Evolutionary conservation across 1,284 basidiomycete species (phyloP).

Genomic region (Cystobasidium sp.): DNA sequence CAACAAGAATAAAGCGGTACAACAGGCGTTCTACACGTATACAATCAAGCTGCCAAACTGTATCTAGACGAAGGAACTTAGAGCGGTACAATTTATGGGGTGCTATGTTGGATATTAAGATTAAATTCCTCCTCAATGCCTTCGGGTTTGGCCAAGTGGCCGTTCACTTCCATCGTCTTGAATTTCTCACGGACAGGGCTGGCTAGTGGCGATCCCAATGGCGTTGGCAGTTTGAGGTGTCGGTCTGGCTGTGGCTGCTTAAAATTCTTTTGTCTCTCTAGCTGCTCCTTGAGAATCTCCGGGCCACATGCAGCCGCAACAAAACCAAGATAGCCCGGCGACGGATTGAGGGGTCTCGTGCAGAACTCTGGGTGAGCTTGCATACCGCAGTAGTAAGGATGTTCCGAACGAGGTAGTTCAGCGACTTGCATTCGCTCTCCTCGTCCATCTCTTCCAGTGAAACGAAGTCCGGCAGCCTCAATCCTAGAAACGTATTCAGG

Average conservation of each 20-base stretch:
- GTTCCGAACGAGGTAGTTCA: conserved; percentile 84
- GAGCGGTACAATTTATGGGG: neutral
- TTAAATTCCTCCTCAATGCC: conserved; percentile 42
- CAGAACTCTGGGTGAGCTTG: conserved; percentile 99
- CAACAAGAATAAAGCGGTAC: too few species aligned
- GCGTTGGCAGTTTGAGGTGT: conserved; percentile 37
- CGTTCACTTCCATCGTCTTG: conserved; percentile 40
- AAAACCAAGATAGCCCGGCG: conserved; percentile 95
- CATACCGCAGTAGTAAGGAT: conserved; percentile 92
- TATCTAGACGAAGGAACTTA: too few species aligned
- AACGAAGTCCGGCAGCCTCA: conserved; percentile 73
- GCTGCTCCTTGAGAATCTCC: conserved; percentile 72
- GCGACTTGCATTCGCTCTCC: conserved; percentile 97
- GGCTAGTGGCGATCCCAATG: conserved; percentile 29
- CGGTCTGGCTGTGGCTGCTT: conserved; percentile 61
- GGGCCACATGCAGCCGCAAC: conserved; percentile 79
- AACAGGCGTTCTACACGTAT: too few species aligned
- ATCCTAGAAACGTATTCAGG: conserved; percentile 80
- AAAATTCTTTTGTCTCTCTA: conserved; percentile 68
- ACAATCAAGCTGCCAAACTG: too few species aligned
- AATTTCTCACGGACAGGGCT: conserved; percentile 32
- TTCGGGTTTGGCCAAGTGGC: conserved; percentile 42
- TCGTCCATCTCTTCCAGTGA: conserved; percentile 91
- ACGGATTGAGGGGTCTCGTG: conserved; percentile 96
- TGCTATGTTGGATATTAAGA: conserved; percentile 36